phyloP scores from a whole-genome alignment of 2,329 filamentous ascomycete species.

The Penicillium palitans region DNA sequence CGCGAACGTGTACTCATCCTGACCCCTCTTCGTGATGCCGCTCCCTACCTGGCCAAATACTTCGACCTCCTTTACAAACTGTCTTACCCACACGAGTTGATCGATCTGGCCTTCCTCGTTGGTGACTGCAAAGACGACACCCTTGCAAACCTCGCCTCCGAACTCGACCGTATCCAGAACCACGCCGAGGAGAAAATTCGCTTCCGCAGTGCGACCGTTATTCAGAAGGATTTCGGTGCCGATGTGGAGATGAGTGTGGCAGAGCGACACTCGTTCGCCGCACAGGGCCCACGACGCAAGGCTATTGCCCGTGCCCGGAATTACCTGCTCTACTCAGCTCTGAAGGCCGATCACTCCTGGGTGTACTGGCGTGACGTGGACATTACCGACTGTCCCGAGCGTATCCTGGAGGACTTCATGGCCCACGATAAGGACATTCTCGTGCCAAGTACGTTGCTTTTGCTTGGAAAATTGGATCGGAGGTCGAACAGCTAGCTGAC shows the following conservation, averaged over 20 bases:
- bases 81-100: constrained; percentile 91
- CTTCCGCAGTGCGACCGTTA: constrained; percentile 79
- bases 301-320: constrained; percentile 88
- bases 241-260: constrained; percentile 74
- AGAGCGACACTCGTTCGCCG: constrained; percentile 80
- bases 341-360: constrained; percentile 96
- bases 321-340: constrained; percentile 77
- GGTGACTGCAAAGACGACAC: constrained; percentile 92
- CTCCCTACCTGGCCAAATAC: constrained; percentile 78
- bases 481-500: constrained; percentile 15
- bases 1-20: constrained; percentile 87
- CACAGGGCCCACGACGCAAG: constrained; percentile 86
- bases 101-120: constrained; percentile 92
- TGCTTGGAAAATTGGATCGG: not conserved
- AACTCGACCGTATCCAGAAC: constrained; percentile 85
- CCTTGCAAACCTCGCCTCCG: constrained; percentile 76
- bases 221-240: constrained; percentile 88
- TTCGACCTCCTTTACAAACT: constrained; percentile 89
- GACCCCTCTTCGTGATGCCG: constrained; percentile 88
- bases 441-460: constrained; percentile 78
- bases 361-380: constrained; percentile 99
- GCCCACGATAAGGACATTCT: constrained; percentile 90
- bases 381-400: constrained; percentile 83
- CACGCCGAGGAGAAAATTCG: constrained; percentile 71
- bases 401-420: constrained; percentile 92